Percentiles rank a stretch among this genome's conserved stretches.
Evolutionary conservation across 495 filamentous ascomycete genomes (phyloP).

Genomic region (Zalerion maritima): DNA sequence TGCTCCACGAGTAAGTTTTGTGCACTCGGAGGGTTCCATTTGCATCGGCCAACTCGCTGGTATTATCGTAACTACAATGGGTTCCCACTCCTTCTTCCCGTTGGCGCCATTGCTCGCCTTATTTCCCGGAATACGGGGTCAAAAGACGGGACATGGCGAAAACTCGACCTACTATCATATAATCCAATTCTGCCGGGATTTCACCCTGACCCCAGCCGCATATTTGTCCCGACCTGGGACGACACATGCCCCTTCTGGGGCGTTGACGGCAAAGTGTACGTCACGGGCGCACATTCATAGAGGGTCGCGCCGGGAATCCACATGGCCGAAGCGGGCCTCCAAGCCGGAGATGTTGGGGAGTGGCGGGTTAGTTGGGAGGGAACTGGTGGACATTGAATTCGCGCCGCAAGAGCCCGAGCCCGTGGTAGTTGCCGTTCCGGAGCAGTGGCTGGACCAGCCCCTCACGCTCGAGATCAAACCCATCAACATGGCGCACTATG

Average conservation of each 20-base stretch:
- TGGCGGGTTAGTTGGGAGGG: slow-evolving; percentile 29
- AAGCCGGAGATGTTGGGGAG: slow-evolving; percentile 20
- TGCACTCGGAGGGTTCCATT: no score
- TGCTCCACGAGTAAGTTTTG: no score
- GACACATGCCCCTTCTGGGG: slow-evolving; percentile 36
- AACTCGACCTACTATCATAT: slow-evolving; percentile 29
- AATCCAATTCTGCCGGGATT: slow-evolving; percentile 43
- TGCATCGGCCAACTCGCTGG: no score
- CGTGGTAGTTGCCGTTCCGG: slow-evolving; percentile 15
- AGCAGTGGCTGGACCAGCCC: slow-evolving; percentile 16
- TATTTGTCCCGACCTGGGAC: slow-evolving; percentile 31
- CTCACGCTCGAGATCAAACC: slow-evolving; percentile 31
- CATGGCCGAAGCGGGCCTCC: slow-evolving; percentile 21
- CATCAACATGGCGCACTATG: slow-evolving; percentile 29
- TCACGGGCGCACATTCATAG: slow-evolving; percentile 28
- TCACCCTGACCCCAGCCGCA: slow-evolving; percentile 41
- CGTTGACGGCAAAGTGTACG: slow-evolving; percentile 32
- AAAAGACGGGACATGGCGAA: slow-evolving; percentile 3
- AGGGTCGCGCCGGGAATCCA: slow-evolving; percentile 26
- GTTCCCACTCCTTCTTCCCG: no score
- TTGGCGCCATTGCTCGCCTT: no score
- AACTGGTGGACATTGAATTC: slow-evolving; percentile 21
- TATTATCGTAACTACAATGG: no score
- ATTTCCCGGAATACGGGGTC: no score
- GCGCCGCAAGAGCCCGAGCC: slow-evolving; percentile 7